Base-by-base conservation (phyloP, 352 stramenopile genomes). In the Phytophthora pini region DNA sequence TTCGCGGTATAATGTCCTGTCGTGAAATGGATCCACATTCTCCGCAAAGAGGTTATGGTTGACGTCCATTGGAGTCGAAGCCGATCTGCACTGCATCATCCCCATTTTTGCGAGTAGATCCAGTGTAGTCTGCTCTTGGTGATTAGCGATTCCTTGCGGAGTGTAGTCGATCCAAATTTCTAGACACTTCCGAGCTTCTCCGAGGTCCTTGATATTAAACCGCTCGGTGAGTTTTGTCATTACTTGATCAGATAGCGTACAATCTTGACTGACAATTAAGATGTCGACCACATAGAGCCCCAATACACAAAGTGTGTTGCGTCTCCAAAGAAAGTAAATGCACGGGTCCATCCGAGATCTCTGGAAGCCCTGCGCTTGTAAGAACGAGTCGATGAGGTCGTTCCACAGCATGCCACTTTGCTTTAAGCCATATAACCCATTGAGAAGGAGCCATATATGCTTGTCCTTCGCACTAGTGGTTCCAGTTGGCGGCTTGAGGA, bases 191-290 rank as follows among this genome's bases (percentile, higher is more conserved):
- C 10, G 43, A 6, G 31, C 50, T 1, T 51, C 44, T 13, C 44
- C 50, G 34, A 62, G 50, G 51, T 68, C 36, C 20, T 62, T 62
- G 27, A 61, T 43, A 7, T 68, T 27, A 13, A 61, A 53, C 2
- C 46, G 22, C 12, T 66, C 39, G 4, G 6, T 22, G 4, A 49
- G 60, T 41, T 46, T 7, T 4, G 27, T 4, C 58, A 65, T 57
- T 12, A 65, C 27, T 5, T 39, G 27, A 4, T 65, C 47, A 17
- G 47, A 45, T 13, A 50, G 5, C 1, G 12, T 38, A 0, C 27
- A 11, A 13, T 57, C 20, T 29, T 63, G 34, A 13, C n/a, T 63
- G 22, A 63, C 55, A 27, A 63, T 12, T 10, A 63, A 4, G 1
- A 63, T 22, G 34, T 63, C 56, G 26, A 56, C 56, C 3, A 63